Evolutionary conservation across 163 green algal species (phyloP), one percentile per base, ranked within the genome.

Genomic region (Volvox carteri): DNA sequence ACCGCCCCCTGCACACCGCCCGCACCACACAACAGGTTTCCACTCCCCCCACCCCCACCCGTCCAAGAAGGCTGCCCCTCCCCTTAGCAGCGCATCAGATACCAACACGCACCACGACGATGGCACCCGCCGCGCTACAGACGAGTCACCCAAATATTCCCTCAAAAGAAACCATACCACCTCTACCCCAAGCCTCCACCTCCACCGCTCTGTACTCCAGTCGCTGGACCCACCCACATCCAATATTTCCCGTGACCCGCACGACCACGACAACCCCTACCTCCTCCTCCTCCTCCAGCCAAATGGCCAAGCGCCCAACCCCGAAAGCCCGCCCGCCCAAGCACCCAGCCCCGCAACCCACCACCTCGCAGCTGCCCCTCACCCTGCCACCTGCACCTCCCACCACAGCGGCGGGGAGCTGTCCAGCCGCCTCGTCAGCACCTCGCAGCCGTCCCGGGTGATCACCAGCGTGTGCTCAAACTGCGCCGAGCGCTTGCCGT

Each of bases 401-500:
- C 95, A 98, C 92, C 94, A 98, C 60, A 98, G 91, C 37, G 94
- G 94, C 37, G 96, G 97, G 42, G 97, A 99, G 11, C 73, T 94
- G 0, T 95, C 90, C 60, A 98, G 87, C 14, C 97, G 93, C 44
- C 92, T 93, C 2, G 98, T 99, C 0, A 99, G 90, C 35, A 98
- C 74, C 72, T 98, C 97, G 54, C 93, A 96, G 14, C 97, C 97
- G n/a, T 87, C 84, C 28, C 91, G 80, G 9, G 96, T 98, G 16
- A 99, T 95, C 12, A 97, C 33, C 56, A 99, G 68, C 28, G 94
- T 97, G 95, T 99, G 98, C 93, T 99, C 98, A 93, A 99, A 99
- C 93, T 99, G 98, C 19, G 98, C 98, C 44, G 92, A 97, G 46
- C 94, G 92, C 86, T 94, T 95, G 67, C 98, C 98, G 87, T 99